Evolutionary conservation across 2,329 filamentous ascomycete species (phyloP).

Genomic region (Stachybotrys chlorohalonatus): DNA sequence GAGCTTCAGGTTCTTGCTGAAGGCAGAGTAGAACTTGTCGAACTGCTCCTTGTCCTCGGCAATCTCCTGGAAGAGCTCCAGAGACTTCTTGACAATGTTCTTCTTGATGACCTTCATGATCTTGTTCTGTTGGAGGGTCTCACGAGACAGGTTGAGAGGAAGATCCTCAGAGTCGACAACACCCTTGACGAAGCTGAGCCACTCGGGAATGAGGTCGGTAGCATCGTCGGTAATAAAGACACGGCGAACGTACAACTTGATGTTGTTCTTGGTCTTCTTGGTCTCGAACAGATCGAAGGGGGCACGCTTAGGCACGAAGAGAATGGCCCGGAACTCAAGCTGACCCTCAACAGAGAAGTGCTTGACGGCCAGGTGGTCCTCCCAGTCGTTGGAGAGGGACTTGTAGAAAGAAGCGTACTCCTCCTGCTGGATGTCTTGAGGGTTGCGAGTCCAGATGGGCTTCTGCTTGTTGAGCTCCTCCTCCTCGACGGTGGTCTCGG

Average conservation of each 20-base stretch:
- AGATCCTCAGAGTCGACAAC: constrained; percentile 99
- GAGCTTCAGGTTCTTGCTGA: constrained; percentile 99
- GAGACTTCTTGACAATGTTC: constrained; percentile 99
- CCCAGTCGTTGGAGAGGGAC: constrained; percentile 99
- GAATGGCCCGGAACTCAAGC: constrained; percentile 99
- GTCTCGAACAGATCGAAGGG: constrained; percentile 99
- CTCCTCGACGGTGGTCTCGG: constrained; percentile 97
- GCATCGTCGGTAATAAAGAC: constrained; percentile 99
- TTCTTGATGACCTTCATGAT: constrained; percentile 99
- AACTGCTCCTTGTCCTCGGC: constrained; percentile 99
- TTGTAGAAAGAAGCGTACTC: constrained; percentile 99
- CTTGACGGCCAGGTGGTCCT: constrained; percentile 99
- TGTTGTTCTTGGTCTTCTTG: constrained; percentile 99
- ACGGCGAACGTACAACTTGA: constrained; percentile 99
- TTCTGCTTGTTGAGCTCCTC: constrained; percentile 99
- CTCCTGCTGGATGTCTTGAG: constrained; percentile 86
- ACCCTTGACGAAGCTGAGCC: constrained; percentile 99
- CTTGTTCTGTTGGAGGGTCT: constrained; percentile 99
- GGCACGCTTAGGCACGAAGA: constrained; percentile 98
- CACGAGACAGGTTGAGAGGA: constrained; percentile 97
- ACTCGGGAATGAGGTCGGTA: constrained; percentile 97
- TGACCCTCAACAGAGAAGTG: constrained; percentile 99
- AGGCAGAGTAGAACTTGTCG: constrained; percentile 99
- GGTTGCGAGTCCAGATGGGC: constrained; percentile 99
- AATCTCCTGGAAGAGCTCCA: constrained; percentile 99